Conservation (phyloP, 345 rosid genomes). For the Dipteronia sinensis region DNA sequence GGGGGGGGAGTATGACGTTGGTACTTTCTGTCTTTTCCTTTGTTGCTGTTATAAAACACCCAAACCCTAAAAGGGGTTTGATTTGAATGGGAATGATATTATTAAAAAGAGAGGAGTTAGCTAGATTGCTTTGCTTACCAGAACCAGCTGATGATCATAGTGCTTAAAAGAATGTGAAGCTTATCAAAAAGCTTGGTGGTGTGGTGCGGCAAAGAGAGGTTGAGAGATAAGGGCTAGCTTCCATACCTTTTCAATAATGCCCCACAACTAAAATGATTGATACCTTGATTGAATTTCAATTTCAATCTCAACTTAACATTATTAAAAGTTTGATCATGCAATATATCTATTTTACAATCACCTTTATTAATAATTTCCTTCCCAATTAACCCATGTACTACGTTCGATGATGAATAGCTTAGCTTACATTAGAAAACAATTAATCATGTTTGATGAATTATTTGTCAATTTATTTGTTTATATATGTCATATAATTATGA, state of each 20-base stretch:
- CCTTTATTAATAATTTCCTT: no score
- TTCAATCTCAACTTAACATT: constrained; percentile 14
- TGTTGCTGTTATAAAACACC: constrained; percentile 59
- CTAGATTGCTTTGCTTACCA: constrained; percentile 20
- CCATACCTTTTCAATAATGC: constrained; percentile 34
- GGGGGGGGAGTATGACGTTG: constrained; percentile 30
- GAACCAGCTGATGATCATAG: background rate
- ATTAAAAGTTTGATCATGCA: constrained; percentile 4
- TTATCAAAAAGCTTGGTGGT: background rate
- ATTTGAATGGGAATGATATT: constrained; percentile 44
- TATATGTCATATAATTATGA: no score
- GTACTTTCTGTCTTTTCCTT: constrained; percentile 50
- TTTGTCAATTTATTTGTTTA: background rate
- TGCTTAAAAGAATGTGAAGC: constrained; percentile 26
- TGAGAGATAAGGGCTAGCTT: constrained; percentile 19
- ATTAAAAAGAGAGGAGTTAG: constrained; percentile 29
- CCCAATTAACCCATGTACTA: no score
- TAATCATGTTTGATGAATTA: background rate
- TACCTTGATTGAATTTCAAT: constrained; percentile 21
- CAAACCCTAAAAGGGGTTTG: constrained; percentile 56
- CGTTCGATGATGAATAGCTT: no score
- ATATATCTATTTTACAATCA: no score
- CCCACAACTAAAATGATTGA: constrained; percentile 38
- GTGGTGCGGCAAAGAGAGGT: constrained; percentile 19
- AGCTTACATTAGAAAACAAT: background rate